A percentile compares a stretch with the other conserved stretches of the same genome.
Evolutionary conservation across 306 rosid genomes (phyloP).

Genomic region (Rosa multiflora): DNA sequence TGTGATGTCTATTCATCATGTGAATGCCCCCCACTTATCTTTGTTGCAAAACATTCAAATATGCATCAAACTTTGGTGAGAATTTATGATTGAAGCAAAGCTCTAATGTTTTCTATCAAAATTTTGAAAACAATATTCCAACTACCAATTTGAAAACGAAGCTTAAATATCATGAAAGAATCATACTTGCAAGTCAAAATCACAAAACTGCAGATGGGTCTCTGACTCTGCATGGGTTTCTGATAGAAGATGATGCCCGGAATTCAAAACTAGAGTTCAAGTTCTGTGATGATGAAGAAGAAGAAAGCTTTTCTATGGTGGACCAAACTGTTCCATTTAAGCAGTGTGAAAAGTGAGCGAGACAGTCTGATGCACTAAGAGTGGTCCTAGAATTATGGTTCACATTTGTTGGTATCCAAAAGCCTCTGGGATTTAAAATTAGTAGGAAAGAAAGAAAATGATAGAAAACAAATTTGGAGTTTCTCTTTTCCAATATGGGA

Average conservation of each 20-base stretch:
- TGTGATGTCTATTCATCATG: constrained; percentile 34
- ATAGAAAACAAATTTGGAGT: constrained; percentile 22
- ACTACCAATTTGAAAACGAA: neutral
- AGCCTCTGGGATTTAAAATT: neutral
- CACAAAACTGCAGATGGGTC: neutral
- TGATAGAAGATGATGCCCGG: neutral
- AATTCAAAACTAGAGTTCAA: constrained; percentile 2
- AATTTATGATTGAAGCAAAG: constrained; percentile 22
- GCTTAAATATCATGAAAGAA: neutral
- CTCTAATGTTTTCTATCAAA: neutral
- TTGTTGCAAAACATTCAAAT: neutral
- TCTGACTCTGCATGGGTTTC: neutral
- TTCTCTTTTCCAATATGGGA: constrained; percentile 22
- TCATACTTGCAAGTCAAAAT: constrained; percentile 1
- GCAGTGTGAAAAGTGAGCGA: constrained; percentile 27
- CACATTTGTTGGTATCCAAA: constrained; percentile 27
- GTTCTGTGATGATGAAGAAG: constrained; percentile 22
- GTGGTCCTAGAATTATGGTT: constrained; percentile 44
- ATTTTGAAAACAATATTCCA: neutral
- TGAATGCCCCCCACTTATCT: constrained; percentile 23
- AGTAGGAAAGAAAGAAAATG: constrained; percentile 8
- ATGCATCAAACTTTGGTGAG: constrained; percentile 18
- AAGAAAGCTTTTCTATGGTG: constrained; percentile 35
- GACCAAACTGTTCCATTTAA: constrained; percentile 36
- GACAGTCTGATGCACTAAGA: constrained; percentile 25